Percentiles rank a stretch among this genome's conserved stretches.
Conservation (phyloP, 2,329 filamentous ascomycete species). For the Botryotinia calthae region DNA sequence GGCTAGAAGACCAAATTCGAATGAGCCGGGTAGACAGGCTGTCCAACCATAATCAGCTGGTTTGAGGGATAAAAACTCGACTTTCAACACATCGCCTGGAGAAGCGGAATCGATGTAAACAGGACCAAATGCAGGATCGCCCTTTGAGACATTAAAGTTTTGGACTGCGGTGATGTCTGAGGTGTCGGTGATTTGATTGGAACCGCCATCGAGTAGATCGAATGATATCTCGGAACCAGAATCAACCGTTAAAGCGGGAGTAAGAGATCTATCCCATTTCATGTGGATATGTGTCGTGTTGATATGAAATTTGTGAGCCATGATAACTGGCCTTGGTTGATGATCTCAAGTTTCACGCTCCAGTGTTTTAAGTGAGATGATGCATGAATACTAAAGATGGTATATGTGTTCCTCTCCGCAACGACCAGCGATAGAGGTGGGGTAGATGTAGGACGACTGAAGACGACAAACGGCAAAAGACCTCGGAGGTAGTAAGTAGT, state of each 20-base stretch:
- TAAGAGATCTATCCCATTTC: constrained; percentile 49
- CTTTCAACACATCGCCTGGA: constrained; percentile 51
- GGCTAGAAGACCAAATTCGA: constrained; percentile 48
- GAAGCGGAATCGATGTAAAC: constrained; percentile 49
- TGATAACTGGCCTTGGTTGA: constrained; percentile 5
- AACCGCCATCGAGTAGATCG: constrained; percentile 50
- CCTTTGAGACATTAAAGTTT: constrained; percentile 39
- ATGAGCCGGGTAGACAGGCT: constrained; percentile 48
- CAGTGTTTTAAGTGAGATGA: not conserved
- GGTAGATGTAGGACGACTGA: not conserved
- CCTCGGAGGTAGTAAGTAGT: not conserved
- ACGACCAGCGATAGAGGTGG: not conserved
- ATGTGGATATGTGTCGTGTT: constrained; percentile 40
- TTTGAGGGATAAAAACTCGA: constrained; percentile 49
- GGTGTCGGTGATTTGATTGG: constrained; percentile 48
- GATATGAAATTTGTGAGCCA: constrained; percentile 28
- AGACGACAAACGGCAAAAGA: not conserved
- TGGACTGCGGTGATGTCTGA: constrained; percentile 44
- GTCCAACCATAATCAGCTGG: constrained; percentile 52
- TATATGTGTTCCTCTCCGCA: not conserved
- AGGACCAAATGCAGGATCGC: constrained; percentile 51
- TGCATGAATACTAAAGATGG: not conserved
- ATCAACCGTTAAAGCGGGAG: constrained; percentile 47
- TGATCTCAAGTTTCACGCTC: not conserved
- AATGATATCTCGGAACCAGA: constrained; percentile 50